phyloP scores from a whole-genome alignment of 164 flowering plant genomes.

The Tetrastigma voinierianum region DNA sequence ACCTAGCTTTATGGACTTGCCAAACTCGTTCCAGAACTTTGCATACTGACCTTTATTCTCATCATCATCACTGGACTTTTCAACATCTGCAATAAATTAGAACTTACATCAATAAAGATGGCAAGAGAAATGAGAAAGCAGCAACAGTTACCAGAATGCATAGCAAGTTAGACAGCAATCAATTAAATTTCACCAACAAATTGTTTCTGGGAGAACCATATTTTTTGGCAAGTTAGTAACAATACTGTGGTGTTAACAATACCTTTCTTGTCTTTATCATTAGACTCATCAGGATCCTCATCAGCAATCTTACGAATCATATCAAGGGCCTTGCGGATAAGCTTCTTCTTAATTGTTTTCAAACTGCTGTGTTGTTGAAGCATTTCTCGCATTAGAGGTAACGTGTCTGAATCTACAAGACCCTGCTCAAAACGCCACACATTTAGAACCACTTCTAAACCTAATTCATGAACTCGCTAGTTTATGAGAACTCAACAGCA shows the following conservation, averaged over 20 bases:
- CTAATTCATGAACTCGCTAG: neutral
- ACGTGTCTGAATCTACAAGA: conserved; percentile 93
- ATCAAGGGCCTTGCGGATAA: conserved; percentile 94
- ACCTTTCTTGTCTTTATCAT: conserved; percentile 68
- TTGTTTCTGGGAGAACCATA: neutral
- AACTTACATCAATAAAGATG: neutral
- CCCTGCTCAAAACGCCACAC: conserved; percentile 57
- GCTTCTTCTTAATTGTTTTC: conserved; percentile 96
- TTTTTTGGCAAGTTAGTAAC: neutral
- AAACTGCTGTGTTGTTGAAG: conserved; percentile 94
- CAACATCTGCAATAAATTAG: conserved; percentile 45
- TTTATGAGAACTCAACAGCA: neutral
- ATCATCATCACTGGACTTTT: conserved; percentile 57
- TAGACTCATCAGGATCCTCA: conserved; percentile 90
- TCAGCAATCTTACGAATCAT: conserved; percentile 94
- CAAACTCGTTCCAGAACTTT: conserved; percentile 97
- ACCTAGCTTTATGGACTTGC: conserved; percentile 94
- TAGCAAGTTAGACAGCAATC: neutral
- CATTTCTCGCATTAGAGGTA: conserved; percentile 98
- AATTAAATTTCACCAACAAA: no score
- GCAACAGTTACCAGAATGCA: neutral
- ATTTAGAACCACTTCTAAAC: neutral
- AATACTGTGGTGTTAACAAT: neutral
- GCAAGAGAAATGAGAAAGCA: neutral
- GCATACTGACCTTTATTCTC: conserved; percentile 93